Evolutionary conservation across 768 basidiomycete genomes (phyloP).

Genomic region (Macrolepiota fuliginosa): DNA sequence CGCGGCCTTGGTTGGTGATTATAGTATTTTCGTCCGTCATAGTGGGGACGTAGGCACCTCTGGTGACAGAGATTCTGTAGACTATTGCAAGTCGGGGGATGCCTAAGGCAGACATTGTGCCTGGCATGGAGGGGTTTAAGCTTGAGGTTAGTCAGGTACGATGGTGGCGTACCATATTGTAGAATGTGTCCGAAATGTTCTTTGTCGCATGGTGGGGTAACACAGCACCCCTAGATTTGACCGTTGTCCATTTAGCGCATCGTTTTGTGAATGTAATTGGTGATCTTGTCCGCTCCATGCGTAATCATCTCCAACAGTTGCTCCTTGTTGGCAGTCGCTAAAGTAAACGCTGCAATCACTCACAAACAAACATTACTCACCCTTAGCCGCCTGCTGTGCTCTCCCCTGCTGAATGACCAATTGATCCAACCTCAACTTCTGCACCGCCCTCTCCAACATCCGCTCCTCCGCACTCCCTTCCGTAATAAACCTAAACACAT

Average conservation of each 20-base stretch:
- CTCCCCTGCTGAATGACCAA: conserved; percentile 96
- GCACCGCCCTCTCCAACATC: conserved; percentile 91
- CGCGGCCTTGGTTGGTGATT: conserved; percentile 86
- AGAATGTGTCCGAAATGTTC: conserved; percentile 94
- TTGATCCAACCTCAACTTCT: conserved; percentile 93
- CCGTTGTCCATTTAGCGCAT: conserved; percentile 42
- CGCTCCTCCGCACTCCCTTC: conserved; percentile 95
- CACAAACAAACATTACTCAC: conserved; percentile 26
- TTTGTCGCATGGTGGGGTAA: conserved; percentile 93
- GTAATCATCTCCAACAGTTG: conserved; percentile 98
- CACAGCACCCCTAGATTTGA: conserved; percentile 93
- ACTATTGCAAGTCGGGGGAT: conserved; percentile 93
- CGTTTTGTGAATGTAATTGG: no score
- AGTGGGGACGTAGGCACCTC: conserved; percentile 92
- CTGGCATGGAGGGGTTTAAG: conserved; percentile 30
- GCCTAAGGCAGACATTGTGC: conserved; percentile 90
- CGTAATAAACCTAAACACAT: conserved; percentile 95
- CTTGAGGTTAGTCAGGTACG: neutral
- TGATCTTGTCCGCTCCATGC: conserved; percentile 95
- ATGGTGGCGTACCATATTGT: conserved; percentile 74
- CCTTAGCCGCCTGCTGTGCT: conserved; percentile 73
- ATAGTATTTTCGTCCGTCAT: conserved; percentile 96
- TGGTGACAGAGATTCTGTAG: conserved; percentile 92
- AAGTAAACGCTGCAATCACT: neutral
- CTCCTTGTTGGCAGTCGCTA: conserved; percentile 91